Evolutionary conservation across 1,139 yeast genomes (phyloP).

Genomic region (Waltiozyma sp.): DNA sequence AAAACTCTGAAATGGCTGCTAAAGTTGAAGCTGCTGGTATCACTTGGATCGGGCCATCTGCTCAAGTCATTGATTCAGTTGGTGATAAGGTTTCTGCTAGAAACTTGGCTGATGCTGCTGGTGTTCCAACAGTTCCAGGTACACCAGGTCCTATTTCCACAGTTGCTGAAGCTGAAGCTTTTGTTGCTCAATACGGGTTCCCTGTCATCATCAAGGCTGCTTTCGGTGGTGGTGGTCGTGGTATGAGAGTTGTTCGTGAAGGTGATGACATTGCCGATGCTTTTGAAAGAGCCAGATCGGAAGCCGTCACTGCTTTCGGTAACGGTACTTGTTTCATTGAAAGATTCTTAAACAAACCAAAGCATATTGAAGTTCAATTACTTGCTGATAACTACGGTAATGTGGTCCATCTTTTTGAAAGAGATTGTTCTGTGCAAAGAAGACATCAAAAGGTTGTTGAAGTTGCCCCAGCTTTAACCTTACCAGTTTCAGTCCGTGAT

Average conservation of each 20-base stretch:
- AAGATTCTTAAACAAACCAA: constrained; percentile 88
- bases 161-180: constrained; percentile 65
- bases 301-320: constrained; percentile 91
- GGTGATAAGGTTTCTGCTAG: constrained; percentile 98
- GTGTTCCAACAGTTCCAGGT: constrained; percentile 96
- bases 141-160: constrained; percentile 92
- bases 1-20: constrained; percentile 87
- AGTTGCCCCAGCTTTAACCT: constrained; percentile 95
- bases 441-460: constrained; percentile 99
- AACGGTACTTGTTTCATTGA: constrained; percentile 98
- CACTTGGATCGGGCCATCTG: constrained; percentile 94
- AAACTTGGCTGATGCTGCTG: constrained; percentile 65
- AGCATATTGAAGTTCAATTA: constrained; percentile 95
- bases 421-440: constrained; percentile 98
- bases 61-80: constrained; percentile 83
- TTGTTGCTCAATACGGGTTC: constrained; percentile 75
- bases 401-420: constrained; percentile 89
- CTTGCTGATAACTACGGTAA: constrained; percentile 92
- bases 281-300: constrained; percentile 85
- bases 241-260: constrained; percentile 98
- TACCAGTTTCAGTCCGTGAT: constrained; percentile 74
- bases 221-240: constrained; percentile 99
- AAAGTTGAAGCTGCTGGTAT: constrained; percentile 86
- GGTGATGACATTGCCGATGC: constrained; percentile 93
- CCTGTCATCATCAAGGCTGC: constrained; percentile 99